Percentiles rank a stretch among this genome's conserved stretches.
Conservation (phyloP, 768 basidiomycete species). For the Tephrocybe sp. region DNA sequence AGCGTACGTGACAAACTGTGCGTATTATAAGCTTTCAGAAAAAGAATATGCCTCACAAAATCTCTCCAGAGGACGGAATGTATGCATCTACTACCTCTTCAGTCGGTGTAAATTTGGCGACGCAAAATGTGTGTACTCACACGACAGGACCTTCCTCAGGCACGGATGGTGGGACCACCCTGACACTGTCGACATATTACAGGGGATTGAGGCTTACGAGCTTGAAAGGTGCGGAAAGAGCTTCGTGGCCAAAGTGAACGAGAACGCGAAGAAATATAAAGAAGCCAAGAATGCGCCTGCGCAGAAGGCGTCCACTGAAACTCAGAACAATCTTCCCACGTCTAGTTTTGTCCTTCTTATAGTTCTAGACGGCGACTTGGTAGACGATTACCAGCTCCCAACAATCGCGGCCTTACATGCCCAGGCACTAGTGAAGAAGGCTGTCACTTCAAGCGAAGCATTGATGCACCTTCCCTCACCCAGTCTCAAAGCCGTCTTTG, state of each 20-base stretch:
- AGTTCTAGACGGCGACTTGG: slow-evolving; percentile 24
- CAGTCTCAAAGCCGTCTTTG: slow-evolving; percentile 31
- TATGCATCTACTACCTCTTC: slow-evolving; percentile 38
- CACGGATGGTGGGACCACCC: slow-evolving; percentile 45
- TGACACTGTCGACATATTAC: neutral
- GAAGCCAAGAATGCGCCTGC: neutral
- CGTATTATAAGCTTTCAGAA: neutral
- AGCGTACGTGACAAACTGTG: slow-evolving; percentile 55
- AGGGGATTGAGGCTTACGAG: neutral
- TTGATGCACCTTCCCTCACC: slow-evolving; percentile 26
- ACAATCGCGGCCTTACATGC: slow-evolving; percentile 26
- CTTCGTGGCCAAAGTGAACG: neutral
- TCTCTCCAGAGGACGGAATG: slow-evolving; percentile 24
- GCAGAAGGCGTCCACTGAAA: too few relatives aligned
- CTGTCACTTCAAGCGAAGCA: slow-evolving; percentile 19
- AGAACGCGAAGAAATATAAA: neutral
- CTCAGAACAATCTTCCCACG: neutral
- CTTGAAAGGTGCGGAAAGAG: neutral
- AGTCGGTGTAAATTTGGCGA: slow-evolving; percentile 35
- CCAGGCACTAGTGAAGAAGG: slow-evolving; percentile 24
- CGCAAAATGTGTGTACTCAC: slow-evolving; percentile 46
- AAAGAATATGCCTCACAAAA: neutral
- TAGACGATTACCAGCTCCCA: slow-evolving; percentile 23
- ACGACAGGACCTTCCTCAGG: slow-evolving; percentile 45
- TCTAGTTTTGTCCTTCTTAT: slow-evolving; percentile 28